Evolutionary conservation across 164 flowering plant species (phyloP), one percentile per base, ranked within the genome.

Genomic region (Liquidambar formosana): DNA sequence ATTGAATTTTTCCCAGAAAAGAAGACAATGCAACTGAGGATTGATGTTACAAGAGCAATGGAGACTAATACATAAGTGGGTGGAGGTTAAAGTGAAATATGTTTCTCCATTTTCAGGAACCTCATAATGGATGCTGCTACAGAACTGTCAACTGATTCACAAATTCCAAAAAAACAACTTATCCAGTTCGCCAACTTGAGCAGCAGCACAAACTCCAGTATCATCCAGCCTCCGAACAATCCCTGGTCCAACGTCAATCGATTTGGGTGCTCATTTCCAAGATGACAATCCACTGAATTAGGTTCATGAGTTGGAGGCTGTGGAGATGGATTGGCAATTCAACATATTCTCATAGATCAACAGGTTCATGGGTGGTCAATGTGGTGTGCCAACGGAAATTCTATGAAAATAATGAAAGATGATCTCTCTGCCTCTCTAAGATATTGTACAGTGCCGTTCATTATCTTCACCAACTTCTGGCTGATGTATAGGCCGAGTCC

Each of bases 361-460:
- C 25, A 26, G 11, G 64, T 14, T 71, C 21, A 65, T 25, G 14
- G 28, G 58, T 56, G 47, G n/a, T 53, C 43, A 12, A 6, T 52
- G 33, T 68, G 65, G 51, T 71, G 64, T 57, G 77, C 84, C 57
- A 85, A 62, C 4, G 97, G 97, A 67, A 92, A 86, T 74, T 92
- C 96, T 8, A 90, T 26, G 54, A 81, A 79, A 56, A 92, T 63
- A 57, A 90, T 78, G 77, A 92, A 90, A 13, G 94, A 84, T 23
- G 96, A 86, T 21, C 52, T 78, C 18, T 90, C 85, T 52, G 86
- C 91, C 73, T 85, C 94, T 57, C 94, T 80, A 9, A 87, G 89
- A 75, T 92, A 92, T 65, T 84, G 88, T 54, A 92, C 86, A 65
- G 84, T 87, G 33, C 97, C 97, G 61, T 86, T 86, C 97, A 92